Percentiles rank a stretch among this genome's conserved stretches.
Conservation (phyloP, 352 stramenopile species). For the Globisporangium barbulae region DNA sequence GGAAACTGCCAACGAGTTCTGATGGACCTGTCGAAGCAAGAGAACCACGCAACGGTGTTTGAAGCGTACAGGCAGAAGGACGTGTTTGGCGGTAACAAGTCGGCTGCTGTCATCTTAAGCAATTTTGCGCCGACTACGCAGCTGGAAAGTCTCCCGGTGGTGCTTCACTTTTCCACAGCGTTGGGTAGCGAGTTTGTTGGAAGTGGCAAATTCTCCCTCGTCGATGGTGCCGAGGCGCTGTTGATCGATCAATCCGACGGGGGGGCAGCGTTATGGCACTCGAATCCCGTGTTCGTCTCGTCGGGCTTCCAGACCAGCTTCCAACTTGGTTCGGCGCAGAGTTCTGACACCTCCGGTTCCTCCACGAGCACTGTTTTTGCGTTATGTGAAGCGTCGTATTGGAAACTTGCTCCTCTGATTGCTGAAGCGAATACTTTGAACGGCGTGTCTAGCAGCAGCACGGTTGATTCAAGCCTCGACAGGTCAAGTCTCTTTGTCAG, state of each 20-base stretch:
- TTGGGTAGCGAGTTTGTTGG: conserved; percentile 40
- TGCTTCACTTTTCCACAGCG: conserved; percentile 34
- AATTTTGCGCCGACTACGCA: conserved; percentile 28
- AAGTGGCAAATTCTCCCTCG: conserved; percentile 37
- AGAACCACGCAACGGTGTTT: conserved; percentile 72
- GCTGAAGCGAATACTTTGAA: conserved; percentile 22
- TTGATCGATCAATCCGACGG: conserved; percentile 22
- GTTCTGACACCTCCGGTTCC: conserved; percentile 5
- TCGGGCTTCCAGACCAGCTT: conserved; percentile 52
- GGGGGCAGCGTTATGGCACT: conserved; percentile 51
- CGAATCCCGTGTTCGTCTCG: conserved; percentile 28
- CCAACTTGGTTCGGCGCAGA: conserved; percentile 24
- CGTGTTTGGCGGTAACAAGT: conserved; percentile 3
- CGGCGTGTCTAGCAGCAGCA: conserved; percentile 4
- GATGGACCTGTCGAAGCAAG: conserved; percentile 61
- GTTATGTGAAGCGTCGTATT: conserved; percentile 66
- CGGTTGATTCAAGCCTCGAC: conserved; percentile 18
- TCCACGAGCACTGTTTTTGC: conserved; percentile 41
- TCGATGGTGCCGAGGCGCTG: conserved; percentile 22
- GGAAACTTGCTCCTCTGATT: conserved; percentile 57
- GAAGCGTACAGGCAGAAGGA: conserved; percentile 28
- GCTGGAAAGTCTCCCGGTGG: conserved; percentile 35
- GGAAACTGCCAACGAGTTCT: conserved; percentile 58
- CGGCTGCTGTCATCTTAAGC: conserved; percentile 9
- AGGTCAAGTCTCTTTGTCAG: conserved; percentile 41